Evolutionary conservation across 1,284 basidiomycete species (phyloP), one percentile per base, ranked within the genome.

Genomic region (Inonotus obliquus): DNA sequence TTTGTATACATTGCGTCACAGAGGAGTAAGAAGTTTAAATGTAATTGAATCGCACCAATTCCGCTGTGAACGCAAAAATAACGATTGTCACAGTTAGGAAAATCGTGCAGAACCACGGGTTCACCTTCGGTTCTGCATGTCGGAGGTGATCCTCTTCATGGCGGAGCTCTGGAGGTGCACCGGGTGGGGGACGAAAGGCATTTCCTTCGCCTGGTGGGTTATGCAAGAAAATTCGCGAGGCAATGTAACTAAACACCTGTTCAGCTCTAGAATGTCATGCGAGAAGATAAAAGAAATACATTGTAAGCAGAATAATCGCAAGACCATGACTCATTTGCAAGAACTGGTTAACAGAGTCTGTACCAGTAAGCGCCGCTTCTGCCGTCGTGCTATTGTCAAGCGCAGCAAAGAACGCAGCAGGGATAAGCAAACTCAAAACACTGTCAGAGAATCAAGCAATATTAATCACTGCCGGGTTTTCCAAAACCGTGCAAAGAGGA

Each of bases 321-420:
- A 87, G 69, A 0, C 85, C 87, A 17, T 83, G 78, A 68, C 85
- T 87, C 70, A 89, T 82, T 27, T 73, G 69, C 27, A 89, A 74
- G 63, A 89, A 80, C 23, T 73, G 69, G 29, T 70, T 65, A 14
- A 81, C 75, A n/a, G 73, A 72, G 2, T 61, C 17, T 57, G 72
- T 81, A 47, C 70, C 79, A 4, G 81, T 67, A n/a, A 79, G 69
- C 4, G 65, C 65, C n/a, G 65, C 65, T 13, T 69, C 68, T 17
- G 69, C 67, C 2, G 70, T 63, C 5, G 59, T 49, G 54, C 67
- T 49, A 56, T 76, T 76, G 63, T 84, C 78, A n/a, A 86, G 69
- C 0, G 86, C 82, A 6, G 84, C 77, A 65, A 87, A 90, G 71
- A 86, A 84, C 2, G 84, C 83, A 7, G 82, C 81, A 1, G 87